Percentiles rank a stretch among this genome's conserved stretches.
Conservation (phyloP, 2,329 filamentous ascomycete genomes). For the Talaromyces islandicus region DNA sequence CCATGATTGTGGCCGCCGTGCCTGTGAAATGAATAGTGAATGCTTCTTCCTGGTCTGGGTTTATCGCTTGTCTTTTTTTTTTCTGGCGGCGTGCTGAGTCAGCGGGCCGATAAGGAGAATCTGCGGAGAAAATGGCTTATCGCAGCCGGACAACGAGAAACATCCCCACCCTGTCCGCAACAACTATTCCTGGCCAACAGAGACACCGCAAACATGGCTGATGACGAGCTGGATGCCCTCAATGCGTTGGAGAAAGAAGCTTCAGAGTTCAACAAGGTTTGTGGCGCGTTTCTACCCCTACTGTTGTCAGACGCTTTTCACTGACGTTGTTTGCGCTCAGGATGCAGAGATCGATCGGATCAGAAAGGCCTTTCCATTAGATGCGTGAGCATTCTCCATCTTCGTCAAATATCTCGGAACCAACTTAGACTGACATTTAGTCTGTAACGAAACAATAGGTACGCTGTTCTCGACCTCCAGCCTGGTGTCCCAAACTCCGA, state of each 20-base stretch:
- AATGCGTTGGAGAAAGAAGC: slow-evolving; percentile 76
- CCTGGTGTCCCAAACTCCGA: slow-evolving; percentile 92
- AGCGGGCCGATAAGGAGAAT: slow-evolving; percentile 25
- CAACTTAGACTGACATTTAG: not conserved
- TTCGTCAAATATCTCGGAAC: not conserved
- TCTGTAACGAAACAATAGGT: slow-evolving; percentile 44
- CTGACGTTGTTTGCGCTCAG: slow-evolving; percentile 41
- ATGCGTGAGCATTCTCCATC: slow-evolving; percentile 50
- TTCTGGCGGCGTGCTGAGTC: slow-evolving; percentile 26
- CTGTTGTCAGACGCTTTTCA: not conserved
- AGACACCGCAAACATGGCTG: slow-evolving; percentile 38
- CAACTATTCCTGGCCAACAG: not conserved
- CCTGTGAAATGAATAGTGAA: not conserved
- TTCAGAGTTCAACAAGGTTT: slow-evolving; percentile 84
- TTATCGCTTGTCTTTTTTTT: slow-evolving; percentile 13
- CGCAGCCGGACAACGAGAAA: not conserved
- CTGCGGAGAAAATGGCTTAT: slow-evolving; percentile 6
- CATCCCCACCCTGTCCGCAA: not conserved
- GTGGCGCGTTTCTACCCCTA: not conserved
- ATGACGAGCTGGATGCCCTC: slow-evolving; percentile 68
- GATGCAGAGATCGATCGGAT: slow-evolving; percentile 96
- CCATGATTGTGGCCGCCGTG: slow-evolving; percentile 21
- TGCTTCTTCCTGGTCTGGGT: not conserved
- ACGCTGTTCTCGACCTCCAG: slow-evolving; percentile 91
- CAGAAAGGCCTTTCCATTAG: slow-evolving; percentile 76